These are phyloP conservation scores for Solanum arcanum DNA, from an alignment of 257 asterid species.

Conservation along the genomic window DNA sequence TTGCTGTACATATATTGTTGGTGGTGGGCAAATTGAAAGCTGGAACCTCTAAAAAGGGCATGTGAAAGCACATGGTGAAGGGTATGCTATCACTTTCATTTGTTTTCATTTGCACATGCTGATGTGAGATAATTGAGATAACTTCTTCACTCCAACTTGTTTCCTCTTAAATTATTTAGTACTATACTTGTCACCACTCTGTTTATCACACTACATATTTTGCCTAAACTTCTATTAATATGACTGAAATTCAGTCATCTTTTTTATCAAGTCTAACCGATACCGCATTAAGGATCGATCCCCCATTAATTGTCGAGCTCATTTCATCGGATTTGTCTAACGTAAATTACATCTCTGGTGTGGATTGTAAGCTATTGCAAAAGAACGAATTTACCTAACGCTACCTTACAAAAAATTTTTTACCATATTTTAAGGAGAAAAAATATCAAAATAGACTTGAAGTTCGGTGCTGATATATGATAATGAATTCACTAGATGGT, in stretches of 20 bases:
- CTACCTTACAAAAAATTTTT: not conserved
- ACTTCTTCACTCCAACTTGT: not conserved
- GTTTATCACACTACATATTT: not conserved
- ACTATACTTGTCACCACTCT: not conserved
- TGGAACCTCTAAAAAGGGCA: not conserved
- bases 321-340: too few species aligned
- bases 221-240: not conserved
- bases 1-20: not conserved
- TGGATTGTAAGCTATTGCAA: not conserved
- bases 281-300: not conserved
- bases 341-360: not conserved
- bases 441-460: not conserved
- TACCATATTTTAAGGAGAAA: not conserved
- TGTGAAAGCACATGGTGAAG: not conserved
- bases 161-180: not conserved
- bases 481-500: not conserved
- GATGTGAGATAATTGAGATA: not conserved
- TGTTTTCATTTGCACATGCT: constrained; percentile 1
- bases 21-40: not conserved
- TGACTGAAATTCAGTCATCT: not conserved
- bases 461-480: not conserved
- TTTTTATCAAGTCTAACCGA: not conserved
- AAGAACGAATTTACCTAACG: too few species aligned
- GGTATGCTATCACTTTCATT: not conserved
- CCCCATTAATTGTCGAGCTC: not conserved